Conservation (phyloP, 2,329 filamentous ascomycete species). For the Alternaria longipes region DNA sequence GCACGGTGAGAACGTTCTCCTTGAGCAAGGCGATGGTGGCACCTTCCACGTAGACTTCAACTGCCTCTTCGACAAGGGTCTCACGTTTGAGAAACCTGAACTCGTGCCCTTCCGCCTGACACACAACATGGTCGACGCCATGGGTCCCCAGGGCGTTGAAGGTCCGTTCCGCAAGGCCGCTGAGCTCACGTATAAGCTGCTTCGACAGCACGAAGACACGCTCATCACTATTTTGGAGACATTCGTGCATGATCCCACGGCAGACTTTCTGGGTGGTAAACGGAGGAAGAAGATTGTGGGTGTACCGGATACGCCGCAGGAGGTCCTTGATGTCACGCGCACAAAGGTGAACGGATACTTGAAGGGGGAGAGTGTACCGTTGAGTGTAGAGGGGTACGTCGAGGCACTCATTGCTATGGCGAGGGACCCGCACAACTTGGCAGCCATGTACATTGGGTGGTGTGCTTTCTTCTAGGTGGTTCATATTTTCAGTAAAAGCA, state of each 20-base stretch:
- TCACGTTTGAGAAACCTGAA: constrained; percentile 94
- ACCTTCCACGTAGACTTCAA: constrained; percentile 99
- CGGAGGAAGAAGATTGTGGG: constrained; percentile 62
- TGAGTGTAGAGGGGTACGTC: constrained; percentile 97
- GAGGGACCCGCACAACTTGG: constrained; percentile 78
- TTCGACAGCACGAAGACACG: constrained; percentile 93
- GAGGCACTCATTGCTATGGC: constrained; percentile 92
- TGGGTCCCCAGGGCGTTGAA: constrained; percentile 94
- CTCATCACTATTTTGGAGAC: constrained; percentile 97
- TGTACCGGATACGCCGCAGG: constrained; percentile 74
- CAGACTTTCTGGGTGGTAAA: constrained; percentile 83
- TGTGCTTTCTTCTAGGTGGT: constrained; percentile 68
- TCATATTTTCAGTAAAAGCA: background rate
- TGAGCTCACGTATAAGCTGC: constrained; percentile 83
- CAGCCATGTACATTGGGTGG: constrained; percentile 98
- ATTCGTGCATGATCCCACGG: constrained; percentile 95
- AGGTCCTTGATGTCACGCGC: constrained; percentile 88
- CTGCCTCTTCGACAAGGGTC: constrained; percentile 97
- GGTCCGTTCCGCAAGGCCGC: constrained; percentile 89
- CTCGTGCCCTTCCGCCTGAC: constrained; percentile 95
- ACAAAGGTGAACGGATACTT: constrained; percentile 86
- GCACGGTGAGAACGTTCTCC: constrained; percentile 95
- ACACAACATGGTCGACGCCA: constrained; percentile 98
- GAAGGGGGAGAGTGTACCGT: constrained; percentile 85
- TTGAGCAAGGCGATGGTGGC: constrained; percentile 92